phyloP scores from a whole-genome alignment of 148 eudicot species.

The Nyssa sinensis region DNA sequence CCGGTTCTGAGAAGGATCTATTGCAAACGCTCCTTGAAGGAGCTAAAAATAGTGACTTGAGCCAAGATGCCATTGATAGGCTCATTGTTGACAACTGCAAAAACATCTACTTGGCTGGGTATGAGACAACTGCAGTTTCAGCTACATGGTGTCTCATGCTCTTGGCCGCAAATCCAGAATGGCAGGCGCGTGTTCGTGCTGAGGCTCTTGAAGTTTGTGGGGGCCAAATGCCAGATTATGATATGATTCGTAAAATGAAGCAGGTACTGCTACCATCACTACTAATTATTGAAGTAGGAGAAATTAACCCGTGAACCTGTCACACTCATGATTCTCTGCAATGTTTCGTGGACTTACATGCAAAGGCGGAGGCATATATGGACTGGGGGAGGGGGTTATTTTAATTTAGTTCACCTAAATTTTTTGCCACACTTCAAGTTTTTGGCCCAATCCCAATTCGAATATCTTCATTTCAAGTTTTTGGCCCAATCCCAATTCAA shows the following conservation, averaged over 20 bases:
- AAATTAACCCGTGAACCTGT: no score
- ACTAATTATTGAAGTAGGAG: no score
- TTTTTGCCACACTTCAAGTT: not conserved
- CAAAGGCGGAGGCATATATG: no score
- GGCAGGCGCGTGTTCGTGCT: slow-evolving; percentile 13
- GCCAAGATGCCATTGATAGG: not conserved
- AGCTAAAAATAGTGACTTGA: no score
- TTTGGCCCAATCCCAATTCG: no score
- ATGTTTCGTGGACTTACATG: no score
- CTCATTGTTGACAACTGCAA: slow-evolving; percentile 22
- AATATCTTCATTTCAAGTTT: not conserved
- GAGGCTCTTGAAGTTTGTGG: slow-evolving; percentile 19
- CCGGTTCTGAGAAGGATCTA: not conserved
- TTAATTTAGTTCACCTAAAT: not conserved
- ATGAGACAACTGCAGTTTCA: slow-evolving; percentile 16
- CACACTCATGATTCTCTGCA: no score
- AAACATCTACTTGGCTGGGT: slow-evolving; percentile 19
- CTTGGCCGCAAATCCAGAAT: slow-evolving; percentile 16
- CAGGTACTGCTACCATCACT: no score
- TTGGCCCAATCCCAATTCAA: no score
- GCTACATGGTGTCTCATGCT: slow-evolving; percentile 15
- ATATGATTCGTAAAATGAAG: slow-evolving; percentile 13
- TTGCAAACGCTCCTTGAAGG: slow-evolving; percentile 13
- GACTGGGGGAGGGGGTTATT: no score
- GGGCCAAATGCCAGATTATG: slow-evolving; percentile 11